A percentile compares a stretch with the other conserved stretches of the same genome.
These are phyloP conservation scores for Pezizomycotina sp. DNA, from an alignment of 2,329 filamentous ascomycete genomes.

Conservation along the genomic window DNA sequence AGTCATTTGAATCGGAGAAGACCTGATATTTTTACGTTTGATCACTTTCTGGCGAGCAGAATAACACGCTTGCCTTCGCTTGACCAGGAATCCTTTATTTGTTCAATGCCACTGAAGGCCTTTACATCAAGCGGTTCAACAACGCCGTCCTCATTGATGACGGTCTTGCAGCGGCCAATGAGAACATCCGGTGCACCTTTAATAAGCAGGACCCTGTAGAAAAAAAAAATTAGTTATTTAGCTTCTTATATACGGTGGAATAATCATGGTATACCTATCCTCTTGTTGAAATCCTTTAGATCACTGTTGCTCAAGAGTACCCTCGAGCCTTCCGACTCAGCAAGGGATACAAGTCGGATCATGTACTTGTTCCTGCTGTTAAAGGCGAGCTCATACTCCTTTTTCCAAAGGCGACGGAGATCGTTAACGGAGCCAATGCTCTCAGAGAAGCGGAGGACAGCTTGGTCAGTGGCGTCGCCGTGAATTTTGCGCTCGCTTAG, in stretches of 20 bases:
- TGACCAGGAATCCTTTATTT: constrained; percentile 52
- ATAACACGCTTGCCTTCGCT: constrained; percentile 51
- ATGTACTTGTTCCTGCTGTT: constrained; percentile 78
- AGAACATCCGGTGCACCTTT: constrained; percentile 66
- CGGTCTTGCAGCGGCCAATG: constrained; percentile 44
- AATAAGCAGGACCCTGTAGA: constrained; percentile 45
- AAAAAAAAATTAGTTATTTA: neutral
- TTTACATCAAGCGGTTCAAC: constrained; percentile 35
- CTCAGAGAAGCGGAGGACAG: constrained; percentile 56
- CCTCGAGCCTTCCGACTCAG: constrained; percentile 11
- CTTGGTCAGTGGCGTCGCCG: constrained; percentile 62
- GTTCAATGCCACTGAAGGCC: constrained; percentile 36
- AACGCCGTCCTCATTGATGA: constrained; percentile 41
- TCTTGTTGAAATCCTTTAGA: constrained; percentile 27
- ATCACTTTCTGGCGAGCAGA: constrained; percentile 46
- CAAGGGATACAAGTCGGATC: constrained; percentile 42
- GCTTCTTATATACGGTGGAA: constrained; percentile 18
- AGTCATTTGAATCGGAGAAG: constrained; percentile 34
- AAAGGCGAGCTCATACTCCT: constrained; percentile 52
- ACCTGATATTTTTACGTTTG: constrained; percentile 30
- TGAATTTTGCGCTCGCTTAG: constrained; percentile 47
- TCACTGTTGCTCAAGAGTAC: constrained; percentile 29
- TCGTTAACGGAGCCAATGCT: constrained; percentile 43
- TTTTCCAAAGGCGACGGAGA: constrained; percentile 46
- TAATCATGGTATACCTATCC: constrained; percentile 29